phyloP scores from a whole-genome alignment of 176 grass and related monocot genomes.

The Bromus sterilis region DNA sequence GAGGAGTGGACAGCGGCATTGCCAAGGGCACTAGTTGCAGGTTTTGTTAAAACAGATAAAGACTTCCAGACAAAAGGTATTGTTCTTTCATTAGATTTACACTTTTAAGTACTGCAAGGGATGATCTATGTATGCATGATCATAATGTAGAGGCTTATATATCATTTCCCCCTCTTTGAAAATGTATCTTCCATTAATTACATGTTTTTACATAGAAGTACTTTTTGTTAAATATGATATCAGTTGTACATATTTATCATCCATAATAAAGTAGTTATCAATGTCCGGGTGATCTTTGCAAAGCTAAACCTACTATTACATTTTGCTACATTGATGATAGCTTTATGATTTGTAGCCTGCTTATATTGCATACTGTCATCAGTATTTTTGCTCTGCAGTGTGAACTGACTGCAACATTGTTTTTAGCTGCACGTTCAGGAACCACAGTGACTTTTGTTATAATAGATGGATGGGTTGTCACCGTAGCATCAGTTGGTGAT shows the following conservation, averaged over 20 bases:
- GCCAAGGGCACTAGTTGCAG: constrained; percentile 86
- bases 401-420: constrained; percentile 24
- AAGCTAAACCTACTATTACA: neutral
- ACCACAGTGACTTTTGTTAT: constrained; percentile 94
- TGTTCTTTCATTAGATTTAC: neutral
- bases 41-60: constrained; percentile 97
- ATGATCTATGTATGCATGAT: neutral
- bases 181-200: neutral
- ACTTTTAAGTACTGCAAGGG: neutral
- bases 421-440: constrained; percentile 76
- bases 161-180: neutral
- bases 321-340: neutral
- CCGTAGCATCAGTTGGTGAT: constrained; percentile 87
- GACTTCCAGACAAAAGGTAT: constrained; percentile 78
- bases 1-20: constrained; percentile 86
- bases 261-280: constrained; percentile 8
- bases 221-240: neutral
- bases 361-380: constrained; percentile 1
- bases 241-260: neutral
- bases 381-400: neutral
- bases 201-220: neutral
- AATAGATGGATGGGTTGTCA: constrained; percentile 94
- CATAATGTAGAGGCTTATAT: neutral
- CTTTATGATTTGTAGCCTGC: constrained; percentile 11
- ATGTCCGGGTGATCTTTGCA: neutral